These are phyloP conservation scores for Aspergillus sp. DNA, from an alignment of 2,329 filamentous ascomycete species.

Conservation along the genomic window DNA sequence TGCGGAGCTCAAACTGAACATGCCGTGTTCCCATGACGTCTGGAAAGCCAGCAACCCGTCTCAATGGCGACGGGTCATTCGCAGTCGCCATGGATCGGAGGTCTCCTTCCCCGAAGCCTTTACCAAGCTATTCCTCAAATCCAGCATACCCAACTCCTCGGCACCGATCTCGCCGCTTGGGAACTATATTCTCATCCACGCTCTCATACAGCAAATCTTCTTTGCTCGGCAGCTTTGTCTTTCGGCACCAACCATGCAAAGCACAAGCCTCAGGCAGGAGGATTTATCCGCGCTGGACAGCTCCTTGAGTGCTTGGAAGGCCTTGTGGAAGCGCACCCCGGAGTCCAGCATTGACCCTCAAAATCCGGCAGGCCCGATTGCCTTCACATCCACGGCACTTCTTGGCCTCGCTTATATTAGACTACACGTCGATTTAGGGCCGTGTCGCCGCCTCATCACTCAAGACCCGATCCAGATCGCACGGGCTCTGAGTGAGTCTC, in stretches of 20 bases:
- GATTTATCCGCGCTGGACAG: slow-evolving; percentile 47
- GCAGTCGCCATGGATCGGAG: slow-evolving; percentile 33
- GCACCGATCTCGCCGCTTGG: slow-evolving; percentile 50
- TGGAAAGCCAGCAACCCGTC: slow-evolving; percentile 55
- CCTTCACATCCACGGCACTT: slow-evolving; percentile 52
- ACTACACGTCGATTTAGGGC: slow-evolving; percentile 49
- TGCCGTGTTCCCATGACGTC: slow-evolving; percentile 55
- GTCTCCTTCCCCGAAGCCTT: slow-evolving; percentile 47
- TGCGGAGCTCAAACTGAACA: slow-evolving; percentile 53
- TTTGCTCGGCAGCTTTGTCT: slow-evolving; percentile 50
- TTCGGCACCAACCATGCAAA: slow-evolving; percentile 43
- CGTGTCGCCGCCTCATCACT: slow-evolving; percentile 47
- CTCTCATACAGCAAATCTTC: slow-evolving; percentile 56
- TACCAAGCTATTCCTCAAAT: slow-evolving; percentile 44
- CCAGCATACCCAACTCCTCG: slow-evolving; percentile 33
- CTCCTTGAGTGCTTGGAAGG: slow-evolving; percentile 53
- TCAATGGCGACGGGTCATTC: slow-evolving; percentile 49
- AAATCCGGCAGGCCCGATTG: slow-evolving; percentile 53
- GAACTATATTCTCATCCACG: slow-evolving; percentile 56
- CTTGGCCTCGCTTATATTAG: slow-evolving; percentile 50
- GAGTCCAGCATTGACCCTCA: slow-evolving; percentile 56
- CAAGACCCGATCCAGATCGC: slow-evolving; percentile 50
- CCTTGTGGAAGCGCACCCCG: slow-evolving; percentile 52
- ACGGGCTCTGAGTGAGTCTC: slow-evolving; percentile 44
- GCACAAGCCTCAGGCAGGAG: slow-evolving; percentile 44